These are phyloP conservation scores for Rhodotorula sp. DNA, from an alignment of 1,284 basidiomycete species.

Conservation along the genomic window DNA sequence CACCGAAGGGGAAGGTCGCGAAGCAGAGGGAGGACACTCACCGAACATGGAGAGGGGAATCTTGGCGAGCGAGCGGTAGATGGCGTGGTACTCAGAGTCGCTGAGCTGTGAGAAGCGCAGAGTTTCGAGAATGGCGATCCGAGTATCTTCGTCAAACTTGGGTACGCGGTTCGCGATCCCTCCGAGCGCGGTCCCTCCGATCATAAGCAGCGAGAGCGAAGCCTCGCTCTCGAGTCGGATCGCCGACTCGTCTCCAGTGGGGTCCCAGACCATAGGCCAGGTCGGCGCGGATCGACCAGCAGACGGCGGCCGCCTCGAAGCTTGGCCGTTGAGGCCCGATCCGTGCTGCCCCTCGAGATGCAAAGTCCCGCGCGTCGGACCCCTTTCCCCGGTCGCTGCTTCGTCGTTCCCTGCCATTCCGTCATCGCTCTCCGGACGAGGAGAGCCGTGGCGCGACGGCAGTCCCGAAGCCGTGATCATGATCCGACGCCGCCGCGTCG, in stretches of 20 bases:
- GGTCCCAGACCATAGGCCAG: conserved; percentile 2
- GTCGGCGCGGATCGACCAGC: background rate
- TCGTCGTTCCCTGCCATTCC: background rate
- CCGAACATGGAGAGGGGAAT: conserved; percentile 9
- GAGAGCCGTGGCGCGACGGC: conserved; percentile 3
- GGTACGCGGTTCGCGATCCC: background rate
- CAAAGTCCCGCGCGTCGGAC: too few species aligned
- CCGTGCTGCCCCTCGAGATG: background rate
- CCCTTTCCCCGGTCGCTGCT: too few species aligned
- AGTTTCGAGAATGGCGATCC: conserved; percentile 22
- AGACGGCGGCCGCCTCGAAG: background rate
- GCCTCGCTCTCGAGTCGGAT: conserved; percentile 10
- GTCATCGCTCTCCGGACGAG: background rate
- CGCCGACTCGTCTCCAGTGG: conserved; percentile 7
- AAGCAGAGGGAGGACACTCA: background rate
- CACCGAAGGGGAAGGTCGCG: background rate
- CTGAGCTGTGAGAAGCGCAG: conserved; percentile 1
- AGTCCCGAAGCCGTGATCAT: conserved; percentile 3
- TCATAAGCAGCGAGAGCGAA: background rate
- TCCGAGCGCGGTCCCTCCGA: background rate
- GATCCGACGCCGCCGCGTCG: background rate
- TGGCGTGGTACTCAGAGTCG: background rate
- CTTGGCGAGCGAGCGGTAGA: conserved; percentile 12
- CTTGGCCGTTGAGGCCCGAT: too few species aligned
- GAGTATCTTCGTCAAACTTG: conserved; percentile 11